Percentiles rank a stretch among this genome's conserved stretches.
Conservation (phyloP, 441 rosid species). For the Raphanus hybrid region DNA sequence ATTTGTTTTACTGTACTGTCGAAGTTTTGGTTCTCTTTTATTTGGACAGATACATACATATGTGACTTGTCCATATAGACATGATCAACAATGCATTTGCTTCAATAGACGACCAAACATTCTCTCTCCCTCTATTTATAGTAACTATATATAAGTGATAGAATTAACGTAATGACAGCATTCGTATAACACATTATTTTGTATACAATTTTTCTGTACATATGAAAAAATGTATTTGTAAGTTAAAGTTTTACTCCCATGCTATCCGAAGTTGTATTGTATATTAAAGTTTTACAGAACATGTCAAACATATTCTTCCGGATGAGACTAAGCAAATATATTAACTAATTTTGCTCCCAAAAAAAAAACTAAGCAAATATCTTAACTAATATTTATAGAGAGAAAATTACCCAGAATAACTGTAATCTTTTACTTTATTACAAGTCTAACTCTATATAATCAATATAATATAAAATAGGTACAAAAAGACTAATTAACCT, state of each 20-base stretch:
- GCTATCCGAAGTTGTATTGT: neutral
- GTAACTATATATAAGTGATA: neutral
- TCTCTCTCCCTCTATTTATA: neutral
- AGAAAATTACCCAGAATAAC: no score
- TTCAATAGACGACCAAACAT: conserved; percentile 20
- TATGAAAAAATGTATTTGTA: neutral
- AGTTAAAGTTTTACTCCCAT: neutral
- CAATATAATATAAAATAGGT: no score
- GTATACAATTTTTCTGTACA: neutral
- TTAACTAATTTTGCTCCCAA: no score
- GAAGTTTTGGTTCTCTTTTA: conserved; percentile 31
- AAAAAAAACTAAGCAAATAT: no score
- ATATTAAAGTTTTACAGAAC: neutral
- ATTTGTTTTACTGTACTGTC: conserved; percentile 21
- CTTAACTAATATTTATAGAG: no score
- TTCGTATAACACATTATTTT: neutral
- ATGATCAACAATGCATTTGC: conserved; percentile 29
- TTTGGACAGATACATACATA: conserved; percentile 27
- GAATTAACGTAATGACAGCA: neutral
- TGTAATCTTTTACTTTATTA: no score
- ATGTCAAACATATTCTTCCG: neutral
- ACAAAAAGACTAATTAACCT: no score
- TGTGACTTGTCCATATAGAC: conserved; percentile 6
- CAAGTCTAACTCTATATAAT: no score
- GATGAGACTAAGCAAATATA: no score